phyloP scores from a whole-genome alignment of 2,329 filamentous ascomycete genomes.

The Aspergillus sp. region DNA sequence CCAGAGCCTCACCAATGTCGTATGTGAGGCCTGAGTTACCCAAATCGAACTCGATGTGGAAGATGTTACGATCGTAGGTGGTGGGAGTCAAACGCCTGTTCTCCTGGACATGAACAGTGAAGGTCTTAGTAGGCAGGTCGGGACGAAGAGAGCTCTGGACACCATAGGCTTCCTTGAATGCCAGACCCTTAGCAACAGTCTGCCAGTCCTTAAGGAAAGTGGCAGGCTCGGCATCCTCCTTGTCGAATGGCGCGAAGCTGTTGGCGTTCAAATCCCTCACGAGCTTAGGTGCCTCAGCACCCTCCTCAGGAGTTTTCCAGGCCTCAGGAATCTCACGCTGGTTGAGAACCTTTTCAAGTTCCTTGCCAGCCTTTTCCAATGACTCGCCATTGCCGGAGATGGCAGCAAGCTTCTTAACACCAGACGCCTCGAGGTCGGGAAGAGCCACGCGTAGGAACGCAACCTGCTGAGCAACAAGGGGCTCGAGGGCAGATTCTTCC shows the following conservation, averaged over 20 bases:
- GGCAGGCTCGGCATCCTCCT: conserved; percentile 68
- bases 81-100: conserved; percentile 86
- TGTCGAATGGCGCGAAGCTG: conserved; percentile 80
- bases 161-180: conserved; percentile 91
- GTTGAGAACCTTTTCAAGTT: conserved; percentile 68
- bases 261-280: conserved; percentile 68
- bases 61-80: conserved; percentile 96
- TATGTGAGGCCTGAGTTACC: conserved; percentile 89
- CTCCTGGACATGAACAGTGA: conserved; percentile 87
- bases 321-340: conserved; percentile 72
- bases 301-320: conserved; percentile 71
- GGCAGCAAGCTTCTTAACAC: conserved; percentile 65
- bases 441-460: conserved; percentile 79
- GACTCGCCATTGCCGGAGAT: conserved; percentile 61
- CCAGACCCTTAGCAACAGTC: conserved; percentile 78
- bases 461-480: conserved; percentile 71
- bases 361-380: conserved; percentile 59
- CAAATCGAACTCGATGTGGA: conserved; percentile 99
- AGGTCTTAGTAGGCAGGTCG: conserved; percentile 82
- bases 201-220: conserved; percentile 74
- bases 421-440: conserved; percentile 62
- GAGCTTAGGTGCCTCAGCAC: conserved; percentile 44
- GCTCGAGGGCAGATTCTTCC: conserved; percentile 65
- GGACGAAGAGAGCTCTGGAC: conserved; percentile 74
- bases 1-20: conserved; percentile 94